Base-by-base conservation (phyloP, 768 basidiomycete genomes). In the Cystobasidium onofrii region DNA sequence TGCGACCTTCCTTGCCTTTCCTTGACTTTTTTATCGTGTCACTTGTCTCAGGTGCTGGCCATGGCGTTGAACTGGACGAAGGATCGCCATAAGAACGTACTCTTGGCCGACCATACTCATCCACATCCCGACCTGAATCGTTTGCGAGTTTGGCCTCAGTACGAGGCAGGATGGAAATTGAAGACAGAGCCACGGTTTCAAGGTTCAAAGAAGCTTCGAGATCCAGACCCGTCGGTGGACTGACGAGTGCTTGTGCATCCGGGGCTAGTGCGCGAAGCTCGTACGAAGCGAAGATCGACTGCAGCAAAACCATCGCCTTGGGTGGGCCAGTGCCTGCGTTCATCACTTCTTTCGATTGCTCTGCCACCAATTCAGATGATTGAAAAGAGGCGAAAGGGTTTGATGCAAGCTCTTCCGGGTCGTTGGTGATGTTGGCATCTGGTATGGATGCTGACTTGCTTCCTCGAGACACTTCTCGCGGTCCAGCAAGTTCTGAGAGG, bases 181-280 rank as follows among this genome's bases (percentile, higher is more conserved):
- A 83, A 1, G 79, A 81, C 60, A 81, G 81, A 17, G 27, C 43
- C 43, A n/a, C 46, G 70, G 82, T 83, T 10, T 87, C 88, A 1
- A 89, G 86, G 1, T 92, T 87, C 69, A 96, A 88, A 87, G 91
- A 93, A 0, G 84, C 81, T 75, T 96, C 91, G 2, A 98, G 84
- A 81, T 97, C 88, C 36, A 98, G 82, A 0, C 88, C 92, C 1
- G 90, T 89, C 0, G 96, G 96, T 1, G 91, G 77, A 4, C 86
- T 85, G 0, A 98, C 89, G 73, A 87, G 88, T 3, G 84, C 86
- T 82, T 98, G 95, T 1, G 95, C 95, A 70, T 83, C 83, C 0
- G 82, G 75, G 7, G 89, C 92, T 43, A 97, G 90, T 0, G 93
- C 89, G 75, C 90, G 92, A 23, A 99, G 86, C 74, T 91, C 89